Evolutionary conservation across 495 filamentous ascomycete genomes (phyloP).

Genomic region (Pyrenula massariospora): DNA sequence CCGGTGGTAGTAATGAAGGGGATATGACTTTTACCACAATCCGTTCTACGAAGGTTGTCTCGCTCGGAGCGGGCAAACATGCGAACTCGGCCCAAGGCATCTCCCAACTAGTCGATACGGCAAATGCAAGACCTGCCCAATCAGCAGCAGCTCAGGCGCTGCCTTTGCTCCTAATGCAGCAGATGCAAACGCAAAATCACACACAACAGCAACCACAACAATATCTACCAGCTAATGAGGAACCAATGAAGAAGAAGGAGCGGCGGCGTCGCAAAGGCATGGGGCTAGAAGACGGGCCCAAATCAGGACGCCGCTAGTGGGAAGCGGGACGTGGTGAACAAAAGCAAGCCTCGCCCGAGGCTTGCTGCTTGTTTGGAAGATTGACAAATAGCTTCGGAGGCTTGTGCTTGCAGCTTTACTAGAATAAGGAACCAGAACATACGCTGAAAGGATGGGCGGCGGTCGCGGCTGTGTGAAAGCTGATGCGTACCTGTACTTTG

Average conservation of each 20-base stretch:
- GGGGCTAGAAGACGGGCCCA: neutral
- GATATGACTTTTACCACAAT: neutral
- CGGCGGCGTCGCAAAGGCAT: neutral
- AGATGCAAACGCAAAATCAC: neutral
- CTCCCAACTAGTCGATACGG: neutral
- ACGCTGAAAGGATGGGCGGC: neutral
- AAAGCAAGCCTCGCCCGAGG: neutral
- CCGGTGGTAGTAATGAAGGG: neutral
- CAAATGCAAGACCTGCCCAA: neutral
- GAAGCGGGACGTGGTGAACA: neutral
- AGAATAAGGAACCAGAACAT: neutral
- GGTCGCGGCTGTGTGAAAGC: neutral
- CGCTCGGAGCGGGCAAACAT: neutral
- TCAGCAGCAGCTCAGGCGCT: neutral
- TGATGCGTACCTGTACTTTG: neutral
- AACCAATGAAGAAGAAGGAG: neutral
- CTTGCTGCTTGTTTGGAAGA: neutral
- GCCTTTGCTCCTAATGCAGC: neutral
- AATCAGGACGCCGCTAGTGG: neutral
- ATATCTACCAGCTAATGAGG: neutral
- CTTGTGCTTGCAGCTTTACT: neutral
- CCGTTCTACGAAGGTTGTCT: neutral
- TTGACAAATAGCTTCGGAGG: neutral
- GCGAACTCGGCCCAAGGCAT: neutral
- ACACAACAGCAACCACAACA: neutral